A percentile compares a stretch with the other conserved stretches of the same genome.
phyloP scores from a whole-genome alignment of 371 early-diverging fungal genomes.

The Mortierella sp. region DNA sequence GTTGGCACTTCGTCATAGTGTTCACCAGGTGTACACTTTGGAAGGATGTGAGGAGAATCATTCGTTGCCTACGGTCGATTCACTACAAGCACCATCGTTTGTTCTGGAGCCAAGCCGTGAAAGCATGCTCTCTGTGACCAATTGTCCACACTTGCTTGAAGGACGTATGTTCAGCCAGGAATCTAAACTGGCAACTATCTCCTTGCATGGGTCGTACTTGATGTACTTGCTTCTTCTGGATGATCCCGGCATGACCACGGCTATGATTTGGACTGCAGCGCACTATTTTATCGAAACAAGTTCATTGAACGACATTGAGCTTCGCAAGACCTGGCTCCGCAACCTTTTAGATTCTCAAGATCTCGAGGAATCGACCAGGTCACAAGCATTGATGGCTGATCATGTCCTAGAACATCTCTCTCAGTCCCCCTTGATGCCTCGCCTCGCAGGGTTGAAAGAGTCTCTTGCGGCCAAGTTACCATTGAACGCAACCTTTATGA shows the following conservation, averaged over 20 bases:
- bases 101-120: constrained; percentile 20
- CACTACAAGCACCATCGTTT: constrained; percentile 42
- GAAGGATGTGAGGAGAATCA: constrained; percentile 19
- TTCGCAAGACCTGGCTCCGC: constrained; percentile 64
- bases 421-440: constrained; percentile 32
- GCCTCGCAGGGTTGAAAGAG: constrained; percentile 32
- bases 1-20: constrained; percentile 62
- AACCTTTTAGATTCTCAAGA: constrained; percentile 54
- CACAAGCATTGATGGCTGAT: constrained; percentile 40
- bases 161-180: constrained; percentile 67
- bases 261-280: constrained; percentile 61
- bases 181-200: constrained; percentile 65
- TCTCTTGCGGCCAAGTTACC: constrained; percentile 24
- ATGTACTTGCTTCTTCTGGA: constrained; percentile 57
- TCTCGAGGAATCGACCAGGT: constrained; percentile 30
- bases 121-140: constrained; percentile 58
- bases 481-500: constrained; percentile 30
- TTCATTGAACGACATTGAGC: constrained; percentile 56
- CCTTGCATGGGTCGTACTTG: constrained; percentile 71
- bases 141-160: constrained; percentile 66
- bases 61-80: constrained; percentile 16
- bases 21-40: constrained; percentile 66
- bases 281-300: constrained; percentile 68
- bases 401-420: constrained; percentile 37
- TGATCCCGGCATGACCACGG: constrained; percentile 48